Conservation (phyloP, 1,284 basidiomycete species). For the Melampsora occidentalis region DNA sequence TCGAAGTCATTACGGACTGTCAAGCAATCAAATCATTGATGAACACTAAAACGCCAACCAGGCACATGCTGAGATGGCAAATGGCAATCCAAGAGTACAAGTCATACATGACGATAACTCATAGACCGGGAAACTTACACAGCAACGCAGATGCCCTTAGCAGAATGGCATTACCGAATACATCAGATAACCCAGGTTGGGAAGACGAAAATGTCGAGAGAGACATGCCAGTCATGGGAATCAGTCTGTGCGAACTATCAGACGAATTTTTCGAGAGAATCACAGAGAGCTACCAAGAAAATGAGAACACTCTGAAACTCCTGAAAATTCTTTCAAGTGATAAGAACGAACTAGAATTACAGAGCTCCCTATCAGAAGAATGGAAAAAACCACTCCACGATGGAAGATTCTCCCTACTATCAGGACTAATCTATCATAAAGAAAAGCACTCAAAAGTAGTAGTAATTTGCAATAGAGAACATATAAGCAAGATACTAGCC, state of each 20-base stretch:
- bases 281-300: neutral
- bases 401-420: no score
- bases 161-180: neutral
- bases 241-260: neutral
- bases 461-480: no score
- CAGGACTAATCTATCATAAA: no score
- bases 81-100: neutral
- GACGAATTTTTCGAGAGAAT: neutral
- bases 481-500: neutral
- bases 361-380: no score
- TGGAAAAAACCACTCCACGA: no score
- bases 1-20: conserved; percentile 16
- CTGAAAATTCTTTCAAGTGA: no score
- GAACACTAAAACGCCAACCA: neutral
- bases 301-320: no score
- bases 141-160: neutral
- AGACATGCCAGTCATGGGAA: neutral
- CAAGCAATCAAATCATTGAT: neutral
- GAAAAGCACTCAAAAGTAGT: no score
- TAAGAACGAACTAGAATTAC: no score
- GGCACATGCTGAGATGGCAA: neutral
- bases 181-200: neutral
- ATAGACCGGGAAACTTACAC: neutral
- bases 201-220: neutral
- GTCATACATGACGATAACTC: neutral